A percentile compares a stretch with the other conserved stretches of the same genome.
Conservation (phyloP, 768 basidiomycete species). For the Xerocomus potaroensis region DNA sequence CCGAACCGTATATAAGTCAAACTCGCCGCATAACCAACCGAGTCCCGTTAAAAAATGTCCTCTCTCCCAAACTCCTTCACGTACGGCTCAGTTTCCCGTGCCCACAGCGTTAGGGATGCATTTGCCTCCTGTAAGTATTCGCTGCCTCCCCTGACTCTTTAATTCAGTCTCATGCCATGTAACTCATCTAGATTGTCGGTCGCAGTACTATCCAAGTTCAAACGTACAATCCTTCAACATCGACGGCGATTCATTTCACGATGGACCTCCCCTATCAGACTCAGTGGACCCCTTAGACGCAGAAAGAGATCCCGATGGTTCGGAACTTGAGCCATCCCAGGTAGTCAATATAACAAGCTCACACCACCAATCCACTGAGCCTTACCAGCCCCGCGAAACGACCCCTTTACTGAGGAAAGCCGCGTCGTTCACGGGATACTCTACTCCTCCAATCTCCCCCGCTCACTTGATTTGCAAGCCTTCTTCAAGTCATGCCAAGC, state of each 20-base stretch:
- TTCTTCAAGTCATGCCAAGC: not conserved
- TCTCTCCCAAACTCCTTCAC: constrained; percentile 43
- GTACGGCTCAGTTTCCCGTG: constrained; percentile 47
- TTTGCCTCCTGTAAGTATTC: constrained; percentile 53
- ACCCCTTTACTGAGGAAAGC: constrained; percentile 41
- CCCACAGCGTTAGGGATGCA: constrained; percentile 48
- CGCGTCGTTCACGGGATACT: constrained; percentile 31
- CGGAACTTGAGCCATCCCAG: constrained; percentile 9
- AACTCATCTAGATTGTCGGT: constrained; percentile 65
- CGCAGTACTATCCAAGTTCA: constrained; percentile 63
- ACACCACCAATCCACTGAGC: not conserved
- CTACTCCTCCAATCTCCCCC: constrained; percentile 3
- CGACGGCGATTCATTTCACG: constrained; percentile 37
- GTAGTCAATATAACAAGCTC: constrained; percentile 17
- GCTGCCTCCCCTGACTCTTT: constrained; percentile 13
- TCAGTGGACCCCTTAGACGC: not conserved
- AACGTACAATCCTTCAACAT: constrained; percentile 49
- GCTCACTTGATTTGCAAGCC: not conserved
- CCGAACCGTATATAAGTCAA: no score
- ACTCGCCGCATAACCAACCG: no score
- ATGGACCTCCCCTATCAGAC: constrained; percentile 15
- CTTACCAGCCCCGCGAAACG: constrained; percentile 12
- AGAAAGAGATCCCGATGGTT: constrained; percentile 8
- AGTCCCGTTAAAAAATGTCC: no score
- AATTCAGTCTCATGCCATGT: constrained; percentile 5